Percentiles rank a stretch among this genome's conserved stretches.
Conservation (phyloP, 768 basidiomycete genomes). For the Suillus spraguei region DNA sequence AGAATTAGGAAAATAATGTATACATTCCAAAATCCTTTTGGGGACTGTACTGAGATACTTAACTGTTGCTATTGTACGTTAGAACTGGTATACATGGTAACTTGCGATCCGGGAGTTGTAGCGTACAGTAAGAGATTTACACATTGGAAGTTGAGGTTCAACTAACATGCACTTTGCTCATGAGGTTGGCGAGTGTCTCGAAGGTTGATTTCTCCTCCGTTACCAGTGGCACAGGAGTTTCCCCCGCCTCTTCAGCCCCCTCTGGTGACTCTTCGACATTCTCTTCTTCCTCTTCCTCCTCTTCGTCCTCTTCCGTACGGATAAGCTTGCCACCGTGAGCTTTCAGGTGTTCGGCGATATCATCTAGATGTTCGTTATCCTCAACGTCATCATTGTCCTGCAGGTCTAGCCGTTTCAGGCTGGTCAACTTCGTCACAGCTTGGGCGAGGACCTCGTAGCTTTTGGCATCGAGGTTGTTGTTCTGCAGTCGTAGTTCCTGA, state of each 20-base stretch:
- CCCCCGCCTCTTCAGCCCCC: slow-evolving; percentile 30
- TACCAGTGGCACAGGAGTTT: slow-evolving; percentile 21
- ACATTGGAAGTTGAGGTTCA: slow-evolving; percentile 21
- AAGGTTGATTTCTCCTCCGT: slow-evolving; percentile 26
- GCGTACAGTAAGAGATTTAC: slow-evolving; percentile 12
- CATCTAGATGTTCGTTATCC: slow-evolving; percentile 63
- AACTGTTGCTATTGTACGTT: slow-evolving; percentile 15
- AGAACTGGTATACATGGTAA: slow-evolving; percentile 27
- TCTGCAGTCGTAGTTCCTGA: slow-evolving; percentile 81
- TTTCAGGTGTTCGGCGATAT: slow-evolving; percentile 56
- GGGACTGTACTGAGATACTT: slow-evolving; percentile 28
- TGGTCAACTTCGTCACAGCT: slow-evolving; percentile 60
- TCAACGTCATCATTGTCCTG: slow-evolving; percentile 92
- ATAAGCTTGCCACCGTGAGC: slow-evolving; percentile 68
- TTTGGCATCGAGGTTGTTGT: slow-evolving; percentile 81
- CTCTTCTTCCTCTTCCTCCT: slow-evolving; percentile 54
- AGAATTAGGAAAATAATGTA: neutral
- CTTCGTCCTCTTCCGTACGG: slow-evolving; percentile 79
- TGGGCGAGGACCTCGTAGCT: slow-evolving; percentile 69
- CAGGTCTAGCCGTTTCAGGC: slow-evolving; percentile 73
- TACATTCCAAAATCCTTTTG: slow-evolving; percentile 56
- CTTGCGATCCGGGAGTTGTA: slow-evolving; percentile 3
- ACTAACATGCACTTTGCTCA: slow-evolving; percentile 63
- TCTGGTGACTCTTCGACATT: slow-evolving; percentile 34
- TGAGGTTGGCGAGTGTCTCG: slow-evolving; percentile 59